Evolutionary conservation across 345 rosid species (phyloP).

Genomic region (Ricinus communis): DNA sequence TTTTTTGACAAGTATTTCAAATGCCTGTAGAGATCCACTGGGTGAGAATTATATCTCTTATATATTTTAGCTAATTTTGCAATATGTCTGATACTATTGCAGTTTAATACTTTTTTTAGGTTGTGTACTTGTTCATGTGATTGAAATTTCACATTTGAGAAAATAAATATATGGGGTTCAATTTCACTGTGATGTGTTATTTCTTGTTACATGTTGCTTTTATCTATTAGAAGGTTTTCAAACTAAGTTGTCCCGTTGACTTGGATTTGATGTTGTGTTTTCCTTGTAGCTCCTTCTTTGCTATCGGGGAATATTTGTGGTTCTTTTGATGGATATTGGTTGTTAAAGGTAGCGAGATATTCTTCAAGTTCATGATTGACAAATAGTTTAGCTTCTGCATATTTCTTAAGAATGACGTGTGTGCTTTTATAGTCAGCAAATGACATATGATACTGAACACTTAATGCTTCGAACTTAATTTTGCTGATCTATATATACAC

Average conservation of each 20-base stretch:
- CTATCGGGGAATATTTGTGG: conserved; percentile 22
- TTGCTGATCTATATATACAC: not conserved
- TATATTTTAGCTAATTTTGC: not conserved
- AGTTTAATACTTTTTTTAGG: no score
- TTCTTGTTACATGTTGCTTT: no score
- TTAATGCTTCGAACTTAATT: not conserved
- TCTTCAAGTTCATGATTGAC: not conserved
- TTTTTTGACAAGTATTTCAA: no score
- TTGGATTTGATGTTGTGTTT: not conserved
- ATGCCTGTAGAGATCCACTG: not conserved
- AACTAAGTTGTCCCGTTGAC: no score
- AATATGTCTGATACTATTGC: no score
- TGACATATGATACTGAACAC: no score
- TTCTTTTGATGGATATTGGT: conserved; percentile 30
- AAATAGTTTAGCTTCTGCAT: not conserved
- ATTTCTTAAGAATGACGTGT: no score
- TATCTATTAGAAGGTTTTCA: no score
- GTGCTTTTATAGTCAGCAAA: no score
- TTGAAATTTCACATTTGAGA: not conserved
- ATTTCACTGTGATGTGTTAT: no score
- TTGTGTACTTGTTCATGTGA: not conserved
- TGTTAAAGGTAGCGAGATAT: conserved; percentile 33
- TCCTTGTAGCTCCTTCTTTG: conserved; percentile 23
- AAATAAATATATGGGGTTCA: not conserved
- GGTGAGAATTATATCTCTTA: not conserved